Evolutionary conservation across 2,329 filamentous ascomycete genomes (phyloP).

Genomic region (Colletotrichum viniferum): DNA sequence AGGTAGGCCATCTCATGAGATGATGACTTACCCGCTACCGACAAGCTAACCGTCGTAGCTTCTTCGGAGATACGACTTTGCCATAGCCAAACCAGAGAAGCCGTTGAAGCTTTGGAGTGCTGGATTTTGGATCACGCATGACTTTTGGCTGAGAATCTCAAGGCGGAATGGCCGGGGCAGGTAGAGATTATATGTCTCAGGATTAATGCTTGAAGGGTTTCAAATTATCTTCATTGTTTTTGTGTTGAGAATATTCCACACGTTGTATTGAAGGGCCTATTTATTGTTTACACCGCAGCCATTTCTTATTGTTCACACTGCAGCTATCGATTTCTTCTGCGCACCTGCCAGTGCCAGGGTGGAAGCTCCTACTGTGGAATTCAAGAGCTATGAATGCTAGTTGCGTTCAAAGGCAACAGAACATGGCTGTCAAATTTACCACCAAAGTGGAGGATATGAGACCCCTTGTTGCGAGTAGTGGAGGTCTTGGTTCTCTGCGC

Average conservation of each 20-base stretch:
- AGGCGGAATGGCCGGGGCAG: background rate
- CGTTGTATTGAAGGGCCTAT: background rate
- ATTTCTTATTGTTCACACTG: background rate
- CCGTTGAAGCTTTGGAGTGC: conserved; percentile 23
- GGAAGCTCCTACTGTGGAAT: background rate
- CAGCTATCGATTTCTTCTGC: background rate
- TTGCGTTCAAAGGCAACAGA: background rate
- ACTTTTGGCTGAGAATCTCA: conserved; percentile 26
- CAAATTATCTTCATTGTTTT: background rate
- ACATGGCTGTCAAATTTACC: background rate
- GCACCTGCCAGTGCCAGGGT: background rate
- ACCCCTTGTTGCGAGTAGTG: background rate
- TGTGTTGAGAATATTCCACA: background rate
- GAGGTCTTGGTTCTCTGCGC: background rate
- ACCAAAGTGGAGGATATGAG: background rate
- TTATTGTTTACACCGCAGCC: background rate
- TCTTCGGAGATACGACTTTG: conserved; percentile 25
- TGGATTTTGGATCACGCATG: conserved; percentile 25
- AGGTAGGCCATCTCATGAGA: conserved; percentile 37
- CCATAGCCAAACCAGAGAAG: conserved; percentile 20
- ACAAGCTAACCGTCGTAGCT: conserved; percentile 8
- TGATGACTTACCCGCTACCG: fast-evolving
- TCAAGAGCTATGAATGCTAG: background rate
- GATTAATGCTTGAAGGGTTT: background rate
- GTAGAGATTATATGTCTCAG: background rate